Evolutionary conservation across 108 stramenopile species (phyloP).

Genomic region (Hondaea fermentalgiana): DNA sequence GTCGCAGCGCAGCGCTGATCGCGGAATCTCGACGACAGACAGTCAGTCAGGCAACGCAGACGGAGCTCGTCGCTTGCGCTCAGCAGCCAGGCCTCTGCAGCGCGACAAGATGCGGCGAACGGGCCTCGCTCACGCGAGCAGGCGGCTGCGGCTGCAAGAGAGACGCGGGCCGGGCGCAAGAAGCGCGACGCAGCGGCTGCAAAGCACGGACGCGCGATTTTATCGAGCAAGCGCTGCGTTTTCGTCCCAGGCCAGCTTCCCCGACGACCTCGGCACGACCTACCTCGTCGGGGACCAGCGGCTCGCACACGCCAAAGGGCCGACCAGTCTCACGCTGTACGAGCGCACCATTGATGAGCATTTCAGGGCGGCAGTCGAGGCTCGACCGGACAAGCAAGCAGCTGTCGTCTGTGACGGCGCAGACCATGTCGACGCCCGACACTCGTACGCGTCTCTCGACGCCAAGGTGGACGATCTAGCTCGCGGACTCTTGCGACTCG

Average conservation of each 20-base stretch:
- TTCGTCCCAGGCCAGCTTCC: not conserved
- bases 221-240: not conserved
- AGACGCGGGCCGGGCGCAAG: too few species aligned
- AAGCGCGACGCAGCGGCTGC: not conserved
- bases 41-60: too few species aligned
- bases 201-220: not conserved
- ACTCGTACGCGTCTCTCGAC: not conserved
- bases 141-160: too few species aligned
- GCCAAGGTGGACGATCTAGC: slow-evolving; percentile 6
- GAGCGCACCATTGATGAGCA: not conserved
- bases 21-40: too few species aligned
- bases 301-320: not conserved
- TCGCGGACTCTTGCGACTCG: not conserved
- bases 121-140: too few species aligned
- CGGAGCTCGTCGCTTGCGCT: too few species aligned
- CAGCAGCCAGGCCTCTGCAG: too few species aligned
- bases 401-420: not conserved
- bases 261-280: slow-evolving; percentile 8
- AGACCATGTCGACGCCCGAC: not conserved
- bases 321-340: not conserved
- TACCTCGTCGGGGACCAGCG: not conserved
- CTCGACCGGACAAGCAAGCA: not conserved
- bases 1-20: too few species aligned
- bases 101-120: too few species aligned
- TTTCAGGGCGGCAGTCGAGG: not conserved